Evolutionary conservation across 2,329 filamentous ascomycete genomes (phyloP).

Genomic region (Fusarium fujikuroi): DNA sequence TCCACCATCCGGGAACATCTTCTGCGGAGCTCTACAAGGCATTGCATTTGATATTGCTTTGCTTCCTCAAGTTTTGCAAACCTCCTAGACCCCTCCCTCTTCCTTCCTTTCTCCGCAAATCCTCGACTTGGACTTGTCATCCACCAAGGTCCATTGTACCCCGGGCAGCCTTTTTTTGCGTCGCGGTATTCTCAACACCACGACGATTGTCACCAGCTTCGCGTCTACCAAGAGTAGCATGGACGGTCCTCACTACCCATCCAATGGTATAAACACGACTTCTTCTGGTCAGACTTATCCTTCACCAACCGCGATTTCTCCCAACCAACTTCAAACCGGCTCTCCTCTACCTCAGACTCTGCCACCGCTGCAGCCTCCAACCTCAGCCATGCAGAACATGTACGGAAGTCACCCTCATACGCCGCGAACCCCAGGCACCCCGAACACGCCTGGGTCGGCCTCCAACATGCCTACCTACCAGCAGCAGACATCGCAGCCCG

Average conservation of each 20-base stretch:
- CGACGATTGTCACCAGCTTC: conserved; percentile 41
- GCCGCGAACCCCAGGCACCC: conserved; percentile 70
- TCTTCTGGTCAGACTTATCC: conserved; percentile 61
- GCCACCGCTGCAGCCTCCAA: conserved; percentile 64
- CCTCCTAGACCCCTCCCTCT: conserved; percentile 26
- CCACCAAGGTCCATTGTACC: conserved; percentile 39
- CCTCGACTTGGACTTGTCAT: conserved; percentile 42
- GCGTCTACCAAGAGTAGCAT: conserved; percentile 57
- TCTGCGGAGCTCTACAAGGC: conserved; percentile 45
- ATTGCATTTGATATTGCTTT: conserved; percentile 43
- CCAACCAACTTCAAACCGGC: conserved; percentile 61
- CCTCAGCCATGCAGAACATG: conserved; percentile 55
- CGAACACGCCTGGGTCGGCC: conserved; percentile 68
- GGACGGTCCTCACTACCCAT: conserved; percentile 65
- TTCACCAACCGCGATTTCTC: conserved; percentile 62
- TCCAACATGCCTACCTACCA: conserved; percentile 65
- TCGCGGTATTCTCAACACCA: conserved; percentile 43
- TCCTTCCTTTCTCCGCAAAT: conserved; percentile 36
- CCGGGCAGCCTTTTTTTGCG: conserved; percentile 29
- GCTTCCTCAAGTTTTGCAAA: conserved; percentile 33
- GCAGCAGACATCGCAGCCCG: conserved; percentile 61
- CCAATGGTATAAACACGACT: conserved; percentile 67
- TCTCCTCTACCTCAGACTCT: conserved; percentile 64
- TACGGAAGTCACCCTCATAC: conserved; percentile 71
- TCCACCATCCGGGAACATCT: conserved; percentile 51